These are phyloP conservation scores for Elaeis guineensis DNA, from an alignment of 176 grass and related monocot genomes.

Conservation along the genomic window DNA sequence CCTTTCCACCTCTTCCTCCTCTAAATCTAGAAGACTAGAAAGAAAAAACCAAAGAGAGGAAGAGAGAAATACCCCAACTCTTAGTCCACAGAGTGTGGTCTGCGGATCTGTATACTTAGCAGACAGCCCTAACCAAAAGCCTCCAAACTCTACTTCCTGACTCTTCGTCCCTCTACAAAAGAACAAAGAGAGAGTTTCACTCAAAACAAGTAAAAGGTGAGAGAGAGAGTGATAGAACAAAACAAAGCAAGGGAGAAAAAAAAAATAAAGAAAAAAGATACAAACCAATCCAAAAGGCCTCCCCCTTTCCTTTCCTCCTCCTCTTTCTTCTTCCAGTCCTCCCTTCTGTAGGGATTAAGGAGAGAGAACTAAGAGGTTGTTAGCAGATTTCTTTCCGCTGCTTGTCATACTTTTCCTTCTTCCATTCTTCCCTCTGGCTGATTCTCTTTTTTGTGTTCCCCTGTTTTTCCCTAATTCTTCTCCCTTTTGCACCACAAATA, in stretches of 20 bases:
- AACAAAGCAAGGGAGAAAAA: slow-evolving; percentile 18
- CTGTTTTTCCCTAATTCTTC: background rate
- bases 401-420: slow-evolving; percentile 11
- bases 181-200: slow-evolving; percentile 41
- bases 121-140: background rate
- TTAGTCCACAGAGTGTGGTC: slow-evolving; percentile 1
- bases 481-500: slow-evolving; percentile 15
- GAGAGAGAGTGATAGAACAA: slow-evolving; percentile 13
- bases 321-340: background rate
- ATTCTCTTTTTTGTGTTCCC: slow-evolving; percentile 3
- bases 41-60: slow-evolving; percentile 8
- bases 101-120: too few relatives aligned
- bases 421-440: too few relatives aligned
- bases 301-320: background rate
- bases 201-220: slow-evolving; percentile 19
- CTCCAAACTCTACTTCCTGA: background rate
- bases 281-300: slow-evolving; percentile 16
- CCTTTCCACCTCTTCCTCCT: background rate
- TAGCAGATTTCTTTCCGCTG: background rate
- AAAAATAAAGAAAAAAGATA: slow-evolving; percentile 20
- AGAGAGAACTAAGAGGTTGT: background rate
- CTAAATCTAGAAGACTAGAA: slow-evolving; percentile 8
- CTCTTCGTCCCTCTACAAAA: slow-evolving; percentile 9
- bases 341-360: background rate
- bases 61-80: background rate